Conservation (phyloP, 202 grass and related monocot genomes). For the Digitaria exilis region DNA sequence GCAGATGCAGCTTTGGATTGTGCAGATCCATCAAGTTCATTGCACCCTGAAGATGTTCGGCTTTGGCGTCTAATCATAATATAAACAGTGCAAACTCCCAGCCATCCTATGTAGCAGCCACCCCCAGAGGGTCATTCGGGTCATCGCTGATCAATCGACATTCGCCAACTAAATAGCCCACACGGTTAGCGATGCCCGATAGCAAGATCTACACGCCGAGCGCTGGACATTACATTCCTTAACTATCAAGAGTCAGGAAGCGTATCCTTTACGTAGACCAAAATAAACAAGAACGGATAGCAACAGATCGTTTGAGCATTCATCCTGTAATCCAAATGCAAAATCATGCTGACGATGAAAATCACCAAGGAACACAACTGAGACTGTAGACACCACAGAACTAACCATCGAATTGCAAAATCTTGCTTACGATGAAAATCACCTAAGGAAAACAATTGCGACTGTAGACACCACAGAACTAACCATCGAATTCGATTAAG, state of each 20-base stretch:
- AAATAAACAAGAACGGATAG: background rate
- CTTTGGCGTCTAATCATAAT: too few species aligned
- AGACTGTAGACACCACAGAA: too few species aligned
- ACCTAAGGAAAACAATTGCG: background rate
- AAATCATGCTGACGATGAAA: too few species aligned
- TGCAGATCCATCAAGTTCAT: too few species aligned
- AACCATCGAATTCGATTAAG: constrained; percentile 22
- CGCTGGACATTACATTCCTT: background rate
- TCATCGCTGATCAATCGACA: background rate
- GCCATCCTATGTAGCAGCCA: background rate
- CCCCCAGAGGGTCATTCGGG: too few species aligned
- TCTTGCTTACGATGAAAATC: background rate
- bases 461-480: background rate
- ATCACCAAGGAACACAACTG: too few species aligned
- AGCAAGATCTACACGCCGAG: background rate
- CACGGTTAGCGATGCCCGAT: background rate
- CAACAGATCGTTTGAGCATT: background rate
- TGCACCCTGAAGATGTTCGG: background rate
- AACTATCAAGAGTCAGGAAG: background rate
- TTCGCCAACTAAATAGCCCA: background rate
- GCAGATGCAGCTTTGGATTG: background rate
- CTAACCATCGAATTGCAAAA: too few species aligned
- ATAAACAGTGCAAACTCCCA: too few species aligned
- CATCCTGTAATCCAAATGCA: background rate
- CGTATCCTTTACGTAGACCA: background rate